Base-by-base conservation (phyloP, 2,329 filamentous ascomycete genomes). In the Coniochaeta sp. region DNA sequence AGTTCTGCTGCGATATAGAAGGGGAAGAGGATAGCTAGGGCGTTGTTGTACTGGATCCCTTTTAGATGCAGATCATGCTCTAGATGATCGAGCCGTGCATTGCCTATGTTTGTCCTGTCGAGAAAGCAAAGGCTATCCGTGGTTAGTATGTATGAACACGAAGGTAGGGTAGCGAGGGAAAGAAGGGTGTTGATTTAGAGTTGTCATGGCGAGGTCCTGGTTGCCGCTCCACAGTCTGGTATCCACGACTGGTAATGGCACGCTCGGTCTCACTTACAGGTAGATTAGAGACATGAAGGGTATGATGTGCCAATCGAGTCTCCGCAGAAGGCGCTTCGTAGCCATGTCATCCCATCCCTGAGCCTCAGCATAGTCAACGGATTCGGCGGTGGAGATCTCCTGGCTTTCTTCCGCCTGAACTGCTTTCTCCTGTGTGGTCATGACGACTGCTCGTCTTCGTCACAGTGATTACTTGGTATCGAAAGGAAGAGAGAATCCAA, bases 251-350 rank as follows among this genome's bases (percentile, higher is more conserved):
- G n/a, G n/a, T n/a, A n/a, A n/a, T n/a, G n/a, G n/a, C n/a, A n/a
- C n/a, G n/a, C n/a, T n/a, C n/a, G n/a, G n/a, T n/a, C n/a, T 83
- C n/a, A 16, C 32, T 35, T 16, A 35, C 32, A 35, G 6, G 32
- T 35, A 83, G 16, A 85, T 72, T 0, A 84, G 61, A 4, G 79
- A 75, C 55, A 84, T 74, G 63, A 82, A 78, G 1, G 81, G 81
- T 42, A 84, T 75, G 20, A 85, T 71, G 59, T 74, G 68, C 68
- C 72, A 66, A 62, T 83, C 75, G 56, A 79, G 68, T 64, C 77
- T 78, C 58, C 75, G 67, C 32, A 83, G 60, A 0, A 83, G 71
- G 51, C 66, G 70, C 56, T 72, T 78, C n/a, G 72, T 81, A 14
- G 67, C 67, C 24, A 59, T 59, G 31, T 48, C 49, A 53, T 69